Base-by-base conservation (phyloP, 192 early-diverging fungal species). In the Coemansia sp. region DNA sequence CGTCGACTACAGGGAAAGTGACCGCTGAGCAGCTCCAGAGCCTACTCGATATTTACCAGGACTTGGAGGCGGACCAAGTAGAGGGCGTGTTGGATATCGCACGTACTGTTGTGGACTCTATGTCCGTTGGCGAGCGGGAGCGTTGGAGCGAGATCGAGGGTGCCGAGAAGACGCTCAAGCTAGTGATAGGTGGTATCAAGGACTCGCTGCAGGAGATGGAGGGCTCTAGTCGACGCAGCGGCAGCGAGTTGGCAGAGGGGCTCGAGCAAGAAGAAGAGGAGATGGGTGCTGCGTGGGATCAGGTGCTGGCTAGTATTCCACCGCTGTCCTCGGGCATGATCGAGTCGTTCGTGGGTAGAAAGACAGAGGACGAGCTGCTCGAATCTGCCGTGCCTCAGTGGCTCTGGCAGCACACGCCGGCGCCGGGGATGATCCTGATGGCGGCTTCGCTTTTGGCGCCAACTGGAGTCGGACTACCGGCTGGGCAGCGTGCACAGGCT, bases 151-250 rank as follows among this genome's bases (percentile, higher is more conserved):
- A 83, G 66, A 67, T 64, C 6, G 69, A 78, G 49, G 66, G 76
- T 7, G 75, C 70, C 5, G 80, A 83, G 40, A 83, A 83, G 64
- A 83, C 80, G 6, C 52, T 83, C 28, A 72, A 74, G 67, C 69
- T 83, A 1, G 73, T 78, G 19, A 69, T 83, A 35, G 76, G 76
- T 30, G 70, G 76, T 16, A 67, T 78, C 60, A 78, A 78, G 55
- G 76, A 78, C 30, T 58, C 73, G 39, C 49, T 75, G 35, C 37
- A 59, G 11, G 71, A 69, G n/a, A 35, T 57, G 47, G 43, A 14
- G 2, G 42, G 23, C n/a, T 26, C 61, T 32, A 38, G 53, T 32
- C 39, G 37, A 17, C 37, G 43, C 23, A 63, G 62, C 6, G 62
- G 40, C 39, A 62, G 38, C 6, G 62, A 63, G 28, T 21, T 10